Evolutionary conservation across 441 rosid species (phyloP), one percentile per base, ranked within the genome.

Genomic region (Pelargonium australe): DNA sequence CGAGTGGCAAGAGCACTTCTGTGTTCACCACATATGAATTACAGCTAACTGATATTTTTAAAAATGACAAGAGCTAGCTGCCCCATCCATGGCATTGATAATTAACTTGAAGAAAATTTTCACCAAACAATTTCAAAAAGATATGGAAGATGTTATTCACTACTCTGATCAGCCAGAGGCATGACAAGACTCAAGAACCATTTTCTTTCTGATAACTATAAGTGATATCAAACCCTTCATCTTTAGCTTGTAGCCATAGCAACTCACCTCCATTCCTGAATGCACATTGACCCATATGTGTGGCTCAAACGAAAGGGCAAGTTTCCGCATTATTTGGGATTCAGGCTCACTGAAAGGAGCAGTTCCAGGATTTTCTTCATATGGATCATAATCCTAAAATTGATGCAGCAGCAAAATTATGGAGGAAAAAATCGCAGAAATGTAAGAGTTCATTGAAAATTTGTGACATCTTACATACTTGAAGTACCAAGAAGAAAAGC

Each of bases 321-420:
- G 89, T 82, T 89, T 92, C 75, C 88, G 85, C 99, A 95, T 86
- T 67, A 87, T 86, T 77, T 95, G 99, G 73, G 90, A 71, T 81
- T 95, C 99, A 65, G 99, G 98, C 78, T 95, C 99, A 70, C 98
- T 92, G 72, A 95, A 92, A 61, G 98, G 87, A 81, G 81, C 90
- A 74, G 80, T 82, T 70, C 99, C 99, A 68, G 99, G 99, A 83
- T 95, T 89, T 84, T 95, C 99, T 88, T 95, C 99, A 75, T 85
- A 85, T 65, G 99, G 99, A 81, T 95, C 95, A 80, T 89, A 95
- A 74, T 95, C 99, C 98, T 95, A 71, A 41, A 76, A 75, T 65
- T 34, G 60, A 20, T 63, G 40, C 20, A 16, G 71, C 7, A 74
- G 67, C 31, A 28, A n/a, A 68, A 55, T 11, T 75, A 67, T 76